Base-by-base conservation (phyloP, 257 asterid species). In the Nyctanthes arbortristis region DNA sequence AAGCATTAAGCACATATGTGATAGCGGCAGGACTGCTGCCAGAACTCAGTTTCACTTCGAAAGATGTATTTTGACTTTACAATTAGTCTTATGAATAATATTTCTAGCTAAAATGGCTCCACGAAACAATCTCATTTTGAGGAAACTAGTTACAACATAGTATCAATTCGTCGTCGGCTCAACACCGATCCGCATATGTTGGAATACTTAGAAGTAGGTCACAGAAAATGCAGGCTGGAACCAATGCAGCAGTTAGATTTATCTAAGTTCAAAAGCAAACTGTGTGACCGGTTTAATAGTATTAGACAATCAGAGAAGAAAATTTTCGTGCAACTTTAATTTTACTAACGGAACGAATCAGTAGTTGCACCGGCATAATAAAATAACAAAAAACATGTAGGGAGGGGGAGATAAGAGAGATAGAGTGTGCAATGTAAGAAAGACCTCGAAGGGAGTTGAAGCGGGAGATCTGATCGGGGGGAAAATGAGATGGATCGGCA, bases 391-490 rank as follows among this genome's bases (percentile, higher is more conserved):
- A 43, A 43, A 43, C 14, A 43, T 37, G 13, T 1, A 3, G 13
- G 58, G 65, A 68, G 1, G 5, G 16, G 18, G 29, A 29, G 58
- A 30, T 5, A 39, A 20, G 3, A 47, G 22, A 31, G 20, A 47
- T 55, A 49, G 59, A 45, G 30, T 2, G 10, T 52, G 59, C 31
- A 52, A 52, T 52, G 59, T 52, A 24, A 52, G 59, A 61, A 33
- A 57, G 80, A 89, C 98, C 96, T 88, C 91, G 85, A 40, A 92
- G 91, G 8, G 95, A 67, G 81, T 86, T 89, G 66, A 89, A 78
- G 75, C 92, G 94, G 33, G 96, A 82, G 88, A 92, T 92, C 88
- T 84, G 97, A 79, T 92, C 97, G 61, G 98, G 89, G 29, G 98
- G 98, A 33, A 89, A 92, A 16, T 77, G 92, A 65, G 84, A 61